Base-by-base conservation (phyloP, 2,329 filamentous ascomycete species). In the Fusarium avenaceum region DNA sequence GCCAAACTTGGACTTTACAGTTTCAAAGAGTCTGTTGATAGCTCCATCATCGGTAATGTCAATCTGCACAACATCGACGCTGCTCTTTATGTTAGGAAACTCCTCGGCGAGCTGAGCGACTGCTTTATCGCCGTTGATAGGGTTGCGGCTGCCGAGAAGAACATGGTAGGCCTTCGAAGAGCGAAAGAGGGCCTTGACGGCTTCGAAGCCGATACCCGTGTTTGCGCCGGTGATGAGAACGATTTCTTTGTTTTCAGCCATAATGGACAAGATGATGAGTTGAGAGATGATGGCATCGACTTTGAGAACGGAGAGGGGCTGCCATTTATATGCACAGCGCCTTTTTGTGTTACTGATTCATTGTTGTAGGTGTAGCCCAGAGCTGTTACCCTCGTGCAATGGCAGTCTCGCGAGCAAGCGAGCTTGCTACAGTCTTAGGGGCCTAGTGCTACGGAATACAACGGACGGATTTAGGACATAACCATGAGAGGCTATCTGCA, bases 211-310 rank as follows among this genome's bases (percentile, higher is more conserved):
- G 20, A 91, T 82, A 17, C 88, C 88, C 0, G 84, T 88, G 69
- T 89, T 90, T 62, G 81, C 87, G 35, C 88, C 88, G 3, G 88
- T 90, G 65, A 90, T 83, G 43, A 90, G 75, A n/a, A 89, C 74
- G 61, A 86, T 78, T 42, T 74, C 74, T 66, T 71, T 75, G 57
- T 67, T 74, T 48, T 67, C 45, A 14, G 66, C 42, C 73, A 74
- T 75, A 28, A 19, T 20, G 19, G 7, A 13, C 38, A 24, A 22
- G 26, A 20, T 30, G 22, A 33, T 17, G 30, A 22, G 28, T 32
- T 7, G 3, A n/a, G 11, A 22, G 17, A 40, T 28, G 19, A 33
- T 26, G 15, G 19, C 28, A 22, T 17, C 40, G 30, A 28, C 40
- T 8, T n/a, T n/a, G 11, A 28, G 44, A 24, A 14, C n/a, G 24